These are phyloP conservation scores for Letharia lupina DNA, from an alignment of 495 filamentous ascomycete species.

Conservation along the genomic window DNA sequence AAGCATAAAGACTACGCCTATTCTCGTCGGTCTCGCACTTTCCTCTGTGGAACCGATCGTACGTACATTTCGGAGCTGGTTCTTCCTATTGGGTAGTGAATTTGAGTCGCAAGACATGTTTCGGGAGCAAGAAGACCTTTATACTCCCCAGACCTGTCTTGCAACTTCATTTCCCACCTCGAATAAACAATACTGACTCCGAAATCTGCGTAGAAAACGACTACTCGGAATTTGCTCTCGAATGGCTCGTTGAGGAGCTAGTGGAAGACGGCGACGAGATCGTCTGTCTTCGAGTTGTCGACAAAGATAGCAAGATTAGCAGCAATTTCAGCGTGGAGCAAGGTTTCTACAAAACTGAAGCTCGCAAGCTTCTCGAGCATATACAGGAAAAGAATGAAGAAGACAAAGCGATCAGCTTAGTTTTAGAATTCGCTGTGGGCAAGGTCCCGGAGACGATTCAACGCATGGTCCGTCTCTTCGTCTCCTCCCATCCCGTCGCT, in stretches of 20 bases:
- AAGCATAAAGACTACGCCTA: conserved; percentile 87
- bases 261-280: conserved; percentile 97
- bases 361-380: conserved; percentile 61
- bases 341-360: conserved; percentile 70
- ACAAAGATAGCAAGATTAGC: conserved; percentile 69
- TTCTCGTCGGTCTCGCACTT: conserved; percentile 76
- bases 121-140: too few relatives aligned
- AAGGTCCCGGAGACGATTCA: conserved; percentile 91
- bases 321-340: conserved; percentile 62
- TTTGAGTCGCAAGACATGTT: too few relatives aligned
- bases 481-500: not conserved
- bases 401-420: conserved; percentile 77
- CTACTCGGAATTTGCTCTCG: conserved; percentile 89
- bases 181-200: too few relatives aligned
- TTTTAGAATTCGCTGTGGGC: conserved; percentile 84
- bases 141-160: too few relatives aligned
- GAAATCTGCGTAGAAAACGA: conserved; percentile 49
- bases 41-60: conserved; percentile 83
- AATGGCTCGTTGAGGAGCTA: conserved; percentile 90
- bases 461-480: conserved; percentile 60
- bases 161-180: too few relatives aligned
- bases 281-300: conserved; percentile 83
- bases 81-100: too few relatives aligned
- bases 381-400: conserved; percentile 77
- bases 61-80: too few relatives aligned